These are phyloP conservation scores for Hypoxylon rubiginosum DNA, from an alignment of 2,329 filamentous ascomycete genomes.

Conservation along the genomic window DNA sequence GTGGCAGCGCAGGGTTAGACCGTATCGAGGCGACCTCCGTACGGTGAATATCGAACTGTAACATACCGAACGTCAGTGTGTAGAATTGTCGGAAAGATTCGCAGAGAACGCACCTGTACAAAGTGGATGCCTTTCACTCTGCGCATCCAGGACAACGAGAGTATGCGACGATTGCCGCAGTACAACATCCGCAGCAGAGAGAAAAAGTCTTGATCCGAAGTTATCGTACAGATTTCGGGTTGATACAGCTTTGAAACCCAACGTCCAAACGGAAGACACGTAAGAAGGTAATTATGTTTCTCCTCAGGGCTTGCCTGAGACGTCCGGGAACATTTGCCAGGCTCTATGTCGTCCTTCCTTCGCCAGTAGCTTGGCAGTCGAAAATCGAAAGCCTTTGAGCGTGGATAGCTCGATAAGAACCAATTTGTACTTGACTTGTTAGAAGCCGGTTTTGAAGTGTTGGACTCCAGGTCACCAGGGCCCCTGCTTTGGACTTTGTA, in stretches of 20 bases:
- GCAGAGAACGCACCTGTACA: slow-evolving; percentile 26
- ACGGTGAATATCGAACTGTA: slow-evolving; percentile 40
- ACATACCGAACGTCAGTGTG: too few relatives aligned
- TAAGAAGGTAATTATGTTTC: slow-evolving; percentile 35
- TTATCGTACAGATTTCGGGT: slow-evolving; percentile 40
- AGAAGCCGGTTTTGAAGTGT: not conserved
- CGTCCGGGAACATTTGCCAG: slow-evolving; percentile 11
- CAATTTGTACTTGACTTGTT: not conserved
- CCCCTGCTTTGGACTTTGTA: slow-evolving; percentile 4
- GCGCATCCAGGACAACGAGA: slow-evolving; percentile 18
- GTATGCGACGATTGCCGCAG: not conserved
- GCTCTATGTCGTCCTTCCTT: slow-evolving; percentile 3
- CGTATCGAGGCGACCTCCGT: slow-evolving; percentile 31
- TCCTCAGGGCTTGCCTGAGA: not conserved
- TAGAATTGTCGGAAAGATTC: too few relatives aligned
- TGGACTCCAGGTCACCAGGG: slow-evolving; percentile 2
- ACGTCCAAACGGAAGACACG: slow-evolving; percentile 38
- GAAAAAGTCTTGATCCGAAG: slow-evolving; percentile 44
- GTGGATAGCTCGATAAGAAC: not conserved
- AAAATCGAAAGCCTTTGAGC: slow-evolving; percentile 1
- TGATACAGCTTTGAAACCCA: slow-evolving; percentile 35
- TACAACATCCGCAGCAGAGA: slow-evolving; percentile 30
- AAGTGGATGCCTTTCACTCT: slow-evolving; percentile 29
- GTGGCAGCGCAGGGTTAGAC: slow-evolving; percentile 32
- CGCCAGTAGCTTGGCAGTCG: slow-evolving; percentile 9